These are phyloP conservation scores for Hypoxylon sp. DNA, from an alignment of 2,329 filamentous ascomycete genomes.

Conservation along the genomic window DNA sequence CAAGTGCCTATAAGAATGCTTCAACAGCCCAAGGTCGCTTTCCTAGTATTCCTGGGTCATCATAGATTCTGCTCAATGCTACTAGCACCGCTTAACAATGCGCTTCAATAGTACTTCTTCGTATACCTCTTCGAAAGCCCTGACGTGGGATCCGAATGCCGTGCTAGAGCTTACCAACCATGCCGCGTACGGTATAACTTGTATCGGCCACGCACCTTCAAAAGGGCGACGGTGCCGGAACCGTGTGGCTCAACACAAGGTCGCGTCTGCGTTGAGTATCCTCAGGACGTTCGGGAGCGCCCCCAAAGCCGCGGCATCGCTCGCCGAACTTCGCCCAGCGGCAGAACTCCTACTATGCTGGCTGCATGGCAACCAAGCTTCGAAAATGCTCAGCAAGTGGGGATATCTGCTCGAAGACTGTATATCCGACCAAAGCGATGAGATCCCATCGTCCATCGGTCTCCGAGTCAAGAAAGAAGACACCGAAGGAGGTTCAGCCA, in stretches of 20 bases:
- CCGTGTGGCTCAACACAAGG: not conserved
- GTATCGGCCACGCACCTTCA: conserved; percentile 13
- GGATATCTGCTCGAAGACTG: conserved; percentile 10
- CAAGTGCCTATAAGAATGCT: conserved; percentile 11
- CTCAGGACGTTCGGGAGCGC: conserved; percentile 10
- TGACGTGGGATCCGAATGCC: conserved; percentile 34
- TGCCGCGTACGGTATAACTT: conserved; percentile 1
- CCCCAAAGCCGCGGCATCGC: conserved; percentile 14
- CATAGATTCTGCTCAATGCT: not conserved
- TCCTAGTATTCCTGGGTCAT: not conserved
- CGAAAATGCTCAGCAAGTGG: conserved; percentile 14
- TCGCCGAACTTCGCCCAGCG: conserved; percentile 15
- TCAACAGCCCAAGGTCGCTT: not conserved
- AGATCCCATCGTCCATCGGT: not conserved
- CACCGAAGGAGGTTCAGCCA: not conserved
- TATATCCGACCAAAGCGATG: not conserved
- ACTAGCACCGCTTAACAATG: conserved; percentile 4
- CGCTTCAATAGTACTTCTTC: not conserved
- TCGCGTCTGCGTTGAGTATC: not conserved
- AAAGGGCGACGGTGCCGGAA: conserved; percentile 18
- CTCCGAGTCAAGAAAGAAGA: not conserved
- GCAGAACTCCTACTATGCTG: conserved; percentile 20
- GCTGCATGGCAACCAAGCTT: conserved; percentile 8
- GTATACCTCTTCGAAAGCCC: not conserved
- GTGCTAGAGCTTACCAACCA: conserved; percentile 25